Base-by-base conservation (phyloP, 345 rosid species). In the Cardamine resedifolia region DNA sequence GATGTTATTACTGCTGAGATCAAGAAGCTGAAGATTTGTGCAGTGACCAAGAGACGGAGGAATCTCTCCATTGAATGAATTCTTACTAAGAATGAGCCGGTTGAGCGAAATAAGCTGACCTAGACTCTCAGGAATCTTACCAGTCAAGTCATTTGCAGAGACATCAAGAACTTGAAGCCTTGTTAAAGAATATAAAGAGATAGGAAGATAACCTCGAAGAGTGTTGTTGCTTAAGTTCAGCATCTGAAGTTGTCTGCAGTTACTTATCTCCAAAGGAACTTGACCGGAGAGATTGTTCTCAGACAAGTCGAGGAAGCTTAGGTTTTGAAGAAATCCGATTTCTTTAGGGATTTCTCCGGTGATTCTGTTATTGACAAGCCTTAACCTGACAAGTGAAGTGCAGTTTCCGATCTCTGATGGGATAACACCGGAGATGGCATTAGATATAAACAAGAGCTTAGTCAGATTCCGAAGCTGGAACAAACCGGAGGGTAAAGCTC, bases 151-250 rank as follows among this genome's bases (percentile, higher is more conserved):
- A 77, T 89, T 89, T 23, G 75, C 63, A 28, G 96, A 89, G 63
- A 89, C 82, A 71, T 87, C 92, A 50, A 89, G 78, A 9, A 84
- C 90, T 61, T 87, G 84, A 64, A 89, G 90, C 81, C 67, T 83
- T 3, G 80, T 61, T 2, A 89, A 80, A 64, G 86, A 84, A 18
- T 89, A 84, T 70, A 94, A 76, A 48, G 91, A 81, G 65, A 39
- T 74, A 21, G 98, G 95, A 68, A 94, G 81, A 55, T 68, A 72
- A 60, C 98, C 90, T 60, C 73, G 76, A 57, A 94, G 78, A 61
- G 84, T 85, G 79, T 94, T 94, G 86, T 91, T 88, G 84, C 95
- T 89, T 21, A 94, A 85, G 79, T 84, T 80, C 43, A 94, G 82
- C 87, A 80, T 85, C 67, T 88, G 92, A 60, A 94, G 71, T 44